Base-by-base conservation (phyloP, 2,329 filamentous ascomycete species). In the Stagonosporopsis rhizophila region DNA sequence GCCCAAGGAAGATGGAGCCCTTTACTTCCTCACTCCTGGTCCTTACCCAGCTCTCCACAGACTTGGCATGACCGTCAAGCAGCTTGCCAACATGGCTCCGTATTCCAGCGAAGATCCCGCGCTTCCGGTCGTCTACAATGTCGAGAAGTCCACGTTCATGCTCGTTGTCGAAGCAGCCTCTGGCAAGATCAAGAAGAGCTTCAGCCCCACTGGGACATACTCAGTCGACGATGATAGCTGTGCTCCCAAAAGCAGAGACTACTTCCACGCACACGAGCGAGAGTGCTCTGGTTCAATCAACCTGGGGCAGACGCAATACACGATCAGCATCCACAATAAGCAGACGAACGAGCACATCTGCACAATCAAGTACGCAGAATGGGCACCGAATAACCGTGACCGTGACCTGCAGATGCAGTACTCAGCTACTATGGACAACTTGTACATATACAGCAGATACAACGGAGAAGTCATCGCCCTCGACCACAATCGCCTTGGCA, bases 351-450 rank as follows among this genome's bases (percentile, higher is more conserved):
- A 89, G 56, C 85, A 87, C 7, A 89, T 99, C 60, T 96, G 92
- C 69, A 96, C 91, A 0, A 85, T 99, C 65, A 93, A 87, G 63
- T 99, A 96, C 72, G 90, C 92, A 11, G 95, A 99, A 75, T 99
- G 95, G 95, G 88, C 87, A 0, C 91, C 93, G 14, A 99, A 99
- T 75, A 96, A 89, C 56, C 90, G 88, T 58, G 94, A 99, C 75
- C 86, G 86, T 61, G 95, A 99, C 72, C 85, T 99, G 6, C 88
- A 92, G 67, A 85, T 85, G 45, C 92, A 98, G 71, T 95, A 98
- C 70, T 85, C 84, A 14, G 79, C 82, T 11, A 92, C 92, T 0
- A 88, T 93, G 72, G 93, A 98, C 73, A 88, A 90, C 64, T 90
- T 89, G 59, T 97, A 98, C 76, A 89, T 98, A 46, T 94, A 94